A percentile compares a stretch with the other conserved stretches of the same genome.
These are phyloP conservation scores for Meripilus lineatus DNA, from an alignment of 1,284 basidiomycete species.

Conservation along the genomic window DNA sequence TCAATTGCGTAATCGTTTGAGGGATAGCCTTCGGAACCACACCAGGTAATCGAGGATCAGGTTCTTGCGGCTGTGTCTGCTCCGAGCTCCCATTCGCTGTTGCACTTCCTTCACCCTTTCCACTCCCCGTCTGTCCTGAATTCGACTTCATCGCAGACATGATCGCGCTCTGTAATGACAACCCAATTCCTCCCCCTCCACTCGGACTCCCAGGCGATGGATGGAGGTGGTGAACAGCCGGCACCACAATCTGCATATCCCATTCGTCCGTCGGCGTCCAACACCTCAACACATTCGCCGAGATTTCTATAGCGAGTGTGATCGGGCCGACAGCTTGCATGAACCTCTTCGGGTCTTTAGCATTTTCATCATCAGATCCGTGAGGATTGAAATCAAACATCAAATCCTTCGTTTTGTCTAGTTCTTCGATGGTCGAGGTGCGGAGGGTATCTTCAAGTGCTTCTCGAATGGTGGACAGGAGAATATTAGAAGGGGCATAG, in stretches of 20 bases:
- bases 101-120: no score
- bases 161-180: no score
- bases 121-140: no score
- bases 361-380: conserved; percentile 12
- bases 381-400: conserved; percentile 46
- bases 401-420: conserved; percentile 38
- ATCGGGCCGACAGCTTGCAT: conserved; percentile 52
- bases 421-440: conserved; percentile 34
- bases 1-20: conserved; percentile 40
- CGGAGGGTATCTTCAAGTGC: conserved; percentile 18
- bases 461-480: conserved; percentile 44
- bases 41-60: no score
- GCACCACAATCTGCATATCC: conserved; percentile 48
- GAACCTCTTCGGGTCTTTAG: conserved; percentile 21
- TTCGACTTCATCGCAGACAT: no score
- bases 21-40: no score
- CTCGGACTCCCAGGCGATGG: no score
- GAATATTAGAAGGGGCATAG: conserved; percentile 44
- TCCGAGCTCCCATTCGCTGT: no score
- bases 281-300: conserved; percentile 47
- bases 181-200: no score
- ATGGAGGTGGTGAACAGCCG: conserved; percentile 20
- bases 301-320: conserved; percentile 65
- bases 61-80: no score
- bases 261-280: conserved; percentile 73